Evolutionary conservation across 2,329 filamentous ascomycete species (phyloP), one percentile per base, ranked within the genome.

Genomic region (Ascochyta clinopodiicola): DNA sequence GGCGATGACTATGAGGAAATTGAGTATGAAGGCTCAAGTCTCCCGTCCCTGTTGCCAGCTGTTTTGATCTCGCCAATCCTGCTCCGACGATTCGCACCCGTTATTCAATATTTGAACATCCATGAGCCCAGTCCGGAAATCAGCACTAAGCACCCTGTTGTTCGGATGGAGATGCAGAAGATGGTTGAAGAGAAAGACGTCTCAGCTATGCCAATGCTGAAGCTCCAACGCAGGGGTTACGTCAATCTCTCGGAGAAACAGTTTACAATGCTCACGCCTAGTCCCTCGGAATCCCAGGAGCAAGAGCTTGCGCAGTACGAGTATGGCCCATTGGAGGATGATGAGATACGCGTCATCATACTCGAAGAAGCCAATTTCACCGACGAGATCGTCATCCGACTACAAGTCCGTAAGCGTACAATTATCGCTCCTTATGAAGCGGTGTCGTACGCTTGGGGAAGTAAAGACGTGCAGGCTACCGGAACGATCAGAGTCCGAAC

Each of bases 401-500:
- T 45, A 10, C 5, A 25, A 36, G 32, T 27, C 7, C 43, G 44
- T 12, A 46, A 38, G n/a, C 34, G 32, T n/a, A 38, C 44, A 46
- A 8, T 15, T 46, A 2, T 17, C n/a, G 9, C n/a, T 21, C 34
- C 15, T 2, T 46, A 46, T 36, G 44, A 46, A 29, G 44, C 44
- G 6, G 34, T 46, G 15, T 46, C 44, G 17, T 46, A 46, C 24
- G 44, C 35, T 37, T 46, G 44, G 44, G 44, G 44, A 22, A 3
- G 13, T 15, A 17, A 17, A 17, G 17, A 17, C 1, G 8, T 15
- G 6, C 10, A 9, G 15, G 7, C 37, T n/a, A 37, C 24, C 8
- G 34, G 9, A 8, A 29, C 9, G 7, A 9, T 46, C 8, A 46
- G 37, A 9, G 34, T 46, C 4, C 24, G 17, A 2, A 9, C 1